Percentiles rank a stretch among this genome's conserved stretches.
Conservation (phyloP, 495 filamentous ascomycete species). For the Cercophora scortea region DNA sequence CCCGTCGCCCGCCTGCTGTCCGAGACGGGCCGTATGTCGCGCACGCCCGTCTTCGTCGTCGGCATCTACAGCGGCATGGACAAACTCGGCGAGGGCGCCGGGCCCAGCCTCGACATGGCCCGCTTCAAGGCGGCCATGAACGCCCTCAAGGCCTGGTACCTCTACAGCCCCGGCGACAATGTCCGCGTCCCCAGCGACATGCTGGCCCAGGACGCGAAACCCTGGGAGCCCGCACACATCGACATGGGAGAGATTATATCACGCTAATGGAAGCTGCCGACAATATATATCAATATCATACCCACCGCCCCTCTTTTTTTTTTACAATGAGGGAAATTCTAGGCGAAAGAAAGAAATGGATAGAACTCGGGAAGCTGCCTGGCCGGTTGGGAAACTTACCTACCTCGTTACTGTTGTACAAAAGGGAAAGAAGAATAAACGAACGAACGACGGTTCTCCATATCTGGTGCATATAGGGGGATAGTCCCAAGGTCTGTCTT, state of each 20-base stretch:
- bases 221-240: constrained; percentile 77
- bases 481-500: too few species aligned
- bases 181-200: constrained; percentile 74
- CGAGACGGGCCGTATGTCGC: constrained; percentile 77
- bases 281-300: too few species aligned
- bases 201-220: constrained; percentile 48
- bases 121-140: constrained; percentile 70
- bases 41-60: constrained; percentile 87
- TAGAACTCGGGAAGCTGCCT: too few species aligned
- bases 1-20: constrained; percentile 79
- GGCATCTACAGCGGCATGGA: constrained; percentile 85
- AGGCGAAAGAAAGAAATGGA: too few species aligned
- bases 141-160: constrained; percentile 87
- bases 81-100: constrained; percentile 80
- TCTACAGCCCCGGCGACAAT: constrained; percentile 68
- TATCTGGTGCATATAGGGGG: too few species aligned
- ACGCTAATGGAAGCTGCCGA: too few species aligned
- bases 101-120: constrained; percentile 65
- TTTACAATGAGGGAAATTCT: too few species aligned
- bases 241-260: constrained; percentile 65
- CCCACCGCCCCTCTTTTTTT: too few species aligned
- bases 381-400: too few species aligned
- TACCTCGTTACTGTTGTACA: too few species aligned
- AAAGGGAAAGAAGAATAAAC: too few species aligned
- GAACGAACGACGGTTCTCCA: too few species aligned